These are phyloP conservation scores for Colletotrichum liriopes DNA, from an alignment of 2,329 filamentous ascomycete genomes.

Conservation along the genomic window DNA sequence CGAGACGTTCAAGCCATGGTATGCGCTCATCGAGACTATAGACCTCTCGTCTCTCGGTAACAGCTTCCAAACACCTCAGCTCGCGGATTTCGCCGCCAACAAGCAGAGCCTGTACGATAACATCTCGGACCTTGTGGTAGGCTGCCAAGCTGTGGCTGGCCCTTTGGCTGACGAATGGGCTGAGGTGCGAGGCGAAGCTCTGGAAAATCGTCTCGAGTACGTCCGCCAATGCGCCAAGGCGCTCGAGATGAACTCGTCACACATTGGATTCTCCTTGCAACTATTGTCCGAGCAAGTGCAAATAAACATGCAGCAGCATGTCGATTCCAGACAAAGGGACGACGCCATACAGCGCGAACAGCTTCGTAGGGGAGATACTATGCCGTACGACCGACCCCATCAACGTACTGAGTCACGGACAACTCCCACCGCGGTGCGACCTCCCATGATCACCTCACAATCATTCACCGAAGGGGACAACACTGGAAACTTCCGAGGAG, in stretches of 20 bases:
- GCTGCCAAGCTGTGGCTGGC: conserved; percentile 92
- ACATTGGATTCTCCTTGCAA: conserved; percentile 90
- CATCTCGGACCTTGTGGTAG: conserved; percentile 88
- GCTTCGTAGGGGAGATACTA: conserved; percentile 71
- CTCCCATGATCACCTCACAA: conserved; percentile 68
- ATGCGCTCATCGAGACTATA: conserved; percentile 91
- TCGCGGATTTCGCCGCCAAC: conserved; percentile 89
- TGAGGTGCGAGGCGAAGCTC: conserved; percentile 88
- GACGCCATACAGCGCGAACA: conserved; percentile 65
- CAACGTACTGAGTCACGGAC: conserved; percentile 70
- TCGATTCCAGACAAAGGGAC: conserved; percentile 60
- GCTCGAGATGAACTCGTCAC: conserved; percentile 87
- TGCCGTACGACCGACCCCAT: conserved; percentile 70
- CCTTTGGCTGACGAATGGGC: conserved; percentile 97
- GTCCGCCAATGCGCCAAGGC: conserved; percentile 84
- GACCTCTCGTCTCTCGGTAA: conserved; percentile 86
- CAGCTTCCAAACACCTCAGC: conserved; percentile 85
- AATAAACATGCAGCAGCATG: conserved; percentile 64
- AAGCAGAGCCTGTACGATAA: conserved; percentile 97
- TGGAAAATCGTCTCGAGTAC: conserved; percentile 88
- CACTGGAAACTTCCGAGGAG: conserved; percentile 69
- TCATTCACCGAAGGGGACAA: conserved; percentile 77
- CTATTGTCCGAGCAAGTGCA: conserved; percentile 87
- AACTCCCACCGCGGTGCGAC: conserved; percentile 55
- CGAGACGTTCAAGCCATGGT: conserved; percentile 91